Percentiles rank a stretch among this genome's conserved stretches.
These are phyloP conservation scores for Torulaspora maleeae DNA, from an alignment of 805 yeast genomes.

Conservation along the genomic window DNA sequence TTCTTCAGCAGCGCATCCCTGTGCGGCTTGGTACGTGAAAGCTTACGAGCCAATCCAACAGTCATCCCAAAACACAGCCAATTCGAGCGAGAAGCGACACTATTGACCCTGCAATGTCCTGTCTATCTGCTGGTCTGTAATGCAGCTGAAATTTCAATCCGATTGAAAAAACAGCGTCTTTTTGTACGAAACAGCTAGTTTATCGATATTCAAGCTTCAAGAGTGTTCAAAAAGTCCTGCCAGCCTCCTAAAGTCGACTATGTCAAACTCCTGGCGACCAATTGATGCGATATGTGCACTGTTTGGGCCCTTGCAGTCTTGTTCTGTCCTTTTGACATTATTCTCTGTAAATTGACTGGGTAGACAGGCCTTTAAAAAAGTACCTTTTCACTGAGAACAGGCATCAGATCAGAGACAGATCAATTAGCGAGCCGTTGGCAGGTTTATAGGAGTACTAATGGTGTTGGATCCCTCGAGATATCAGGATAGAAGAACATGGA, in stretches of 20 bases:
- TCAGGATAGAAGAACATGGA: constrained; percentile 64
- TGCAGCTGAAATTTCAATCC: not conserved
- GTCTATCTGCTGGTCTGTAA: not conserved
- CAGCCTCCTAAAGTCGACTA: too few relatives aligned
- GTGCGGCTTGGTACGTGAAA: constrained; percentile 45
- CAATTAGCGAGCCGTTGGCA: not conserved
- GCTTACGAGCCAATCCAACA: constrained; percentile 30
- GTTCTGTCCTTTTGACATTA: not conserved
- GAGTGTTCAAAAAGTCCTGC: too few relatives aligned
- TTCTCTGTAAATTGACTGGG: not conserved
- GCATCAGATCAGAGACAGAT: not conserved
- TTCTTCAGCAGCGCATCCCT: constrained; percentile 57
- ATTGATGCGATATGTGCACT: too few relatives aligned
- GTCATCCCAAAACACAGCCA: constrained; percentile 22
- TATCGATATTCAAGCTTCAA: too few relatives aligned
- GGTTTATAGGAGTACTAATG: constrained; percentile 11
- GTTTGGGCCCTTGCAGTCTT: not conserved
- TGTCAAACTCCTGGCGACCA: too few relatives aligned
- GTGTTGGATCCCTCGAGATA: constrained; percentile 41
- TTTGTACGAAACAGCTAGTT: too few relatives aligned
- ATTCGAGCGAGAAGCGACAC: not conserved
- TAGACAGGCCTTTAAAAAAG: not conserved
- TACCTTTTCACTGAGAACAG: not conserved
- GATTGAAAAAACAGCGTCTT: not conserved
- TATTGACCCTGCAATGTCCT: not conserved